A percentile compares a stretch with the other conserved stretches of the same genome.
Conservation (phyloP, 2,329 filamentous ascomycete species). For the Fonsecaea monophora region DNA sequence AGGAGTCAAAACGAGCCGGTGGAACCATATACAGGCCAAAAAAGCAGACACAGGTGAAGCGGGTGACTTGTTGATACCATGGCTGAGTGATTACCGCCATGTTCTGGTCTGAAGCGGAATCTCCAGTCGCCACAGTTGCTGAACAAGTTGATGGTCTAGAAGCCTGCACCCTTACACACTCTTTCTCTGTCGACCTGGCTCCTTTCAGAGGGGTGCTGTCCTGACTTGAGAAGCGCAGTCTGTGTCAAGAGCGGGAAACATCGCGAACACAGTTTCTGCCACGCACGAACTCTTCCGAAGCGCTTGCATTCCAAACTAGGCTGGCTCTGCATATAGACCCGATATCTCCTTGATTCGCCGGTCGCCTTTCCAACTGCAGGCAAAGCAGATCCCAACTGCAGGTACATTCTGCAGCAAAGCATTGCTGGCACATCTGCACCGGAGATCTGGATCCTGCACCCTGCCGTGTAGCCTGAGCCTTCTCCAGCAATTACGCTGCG, state of each 20-base stretch:
- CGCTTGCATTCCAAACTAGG: constrained; percentile 27
- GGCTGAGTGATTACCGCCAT: constrained; percentile 31
- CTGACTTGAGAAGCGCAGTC: neutral
- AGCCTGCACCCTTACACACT: constrained; percentile 1
- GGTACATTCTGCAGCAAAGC: constrained; percentile 22
- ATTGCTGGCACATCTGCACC: constrained; percentile 29
- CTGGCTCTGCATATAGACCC: constrained; percentile 27
- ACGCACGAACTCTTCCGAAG: constrained; percentile 15
- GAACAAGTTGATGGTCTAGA: constrained; percentile 7
- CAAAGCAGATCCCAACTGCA: constrained; percentile 29
- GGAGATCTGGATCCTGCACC: constrained; percentile 13
- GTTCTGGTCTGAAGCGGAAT: constrained; percentile 31
- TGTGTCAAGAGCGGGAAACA: constrained; percentile 18
- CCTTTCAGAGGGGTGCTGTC: neutral
- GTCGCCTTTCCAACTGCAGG: constrained; percentile 22
- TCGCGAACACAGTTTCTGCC: constrained; percentile 7
- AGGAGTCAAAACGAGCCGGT: neutral
- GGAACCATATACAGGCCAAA: neutral
- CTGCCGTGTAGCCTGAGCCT: constrained; percentile 31
- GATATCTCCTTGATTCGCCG: constrained; percentile 27
- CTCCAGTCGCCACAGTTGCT: constrained; percentile 17
- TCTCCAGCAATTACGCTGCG: constrained; percentile 16
- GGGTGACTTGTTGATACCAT: constrained; percentile 18
- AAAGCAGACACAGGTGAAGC: constrained; percentile 13
- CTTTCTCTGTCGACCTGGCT: neutral